Conservation (phyloP, 768 basidiomycete species). For the Suillus placidus region DNA sequence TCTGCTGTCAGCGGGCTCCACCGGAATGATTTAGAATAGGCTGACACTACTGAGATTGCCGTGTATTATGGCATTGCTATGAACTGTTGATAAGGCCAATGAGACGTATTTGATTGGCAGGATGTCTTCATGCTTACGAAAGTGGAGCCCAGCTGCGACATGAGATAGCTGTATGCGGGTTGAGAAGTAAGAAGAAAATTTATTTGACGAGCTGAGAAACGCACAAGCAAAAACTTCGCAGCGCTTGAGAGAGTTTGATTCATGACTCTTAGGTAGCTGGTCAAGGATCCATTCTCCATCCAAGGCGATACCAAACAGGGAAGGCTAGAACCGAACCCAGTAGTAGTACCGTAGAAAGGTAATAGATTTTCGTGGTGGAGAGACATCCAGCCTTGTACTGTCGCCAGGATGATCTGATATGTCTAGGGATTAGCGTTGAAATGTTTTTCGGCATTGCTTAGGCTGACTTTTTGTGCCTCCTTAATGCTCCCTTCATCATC, state of each 20-base stretch:
- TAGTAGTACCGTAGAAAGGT: slow-evolving; percentile 20
- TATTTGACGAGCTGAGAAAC: slow-evolving; percentile 2
- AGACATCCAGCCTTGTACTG: slow-evolving; percentile 25
- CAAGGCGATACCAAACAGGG: slow-evolving; percentile 29
- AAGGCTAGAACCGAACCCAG: slow-evolving; percentile 23
- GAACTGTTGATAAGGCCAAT: slow-evolving; percentile 3
- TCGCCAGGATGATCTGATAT: background rate
- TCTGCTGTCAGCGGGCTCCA: background rate
- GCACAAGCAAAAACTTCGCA: slow-evolving; percentile 23
- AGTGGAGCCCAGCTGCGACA: slow-evolving; percentile 11
- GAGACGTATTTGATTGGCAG: no score
- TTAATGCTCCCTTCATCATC: background rate
- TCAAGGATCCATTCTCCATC: slow-evolving; percentile 21
- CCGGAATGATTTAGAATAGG: background rate
- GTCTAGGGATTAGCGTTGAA: background rate
- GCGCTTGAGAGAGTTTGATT: slow-evolving; percentile 9
- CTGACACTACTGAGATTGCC: slow-evolving; percentile 16
- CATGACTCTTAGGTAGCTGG: slow-evolving; percentile 15
- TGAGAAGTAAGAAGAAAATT: background rate
- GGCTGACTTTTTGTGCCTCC: background rate
- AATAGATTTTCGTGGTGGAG: slow-evolving; percentile 26
- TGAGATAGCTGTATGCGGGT: slow-evolving; percentile 2
- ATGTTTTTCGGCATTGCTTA: background rate
- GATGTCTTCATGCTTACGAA: slow-evolving; percentile 3
- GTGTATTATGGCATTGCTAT: background rate